Percentiles rank a stretch among this genome's conserved stretches.
These are phyloP conservation scores for Ophiostoma novo-ulmi DNA, from an alignment of 2,329 filamentous ascomycete species.

Conservation along the genomic window DNA sequence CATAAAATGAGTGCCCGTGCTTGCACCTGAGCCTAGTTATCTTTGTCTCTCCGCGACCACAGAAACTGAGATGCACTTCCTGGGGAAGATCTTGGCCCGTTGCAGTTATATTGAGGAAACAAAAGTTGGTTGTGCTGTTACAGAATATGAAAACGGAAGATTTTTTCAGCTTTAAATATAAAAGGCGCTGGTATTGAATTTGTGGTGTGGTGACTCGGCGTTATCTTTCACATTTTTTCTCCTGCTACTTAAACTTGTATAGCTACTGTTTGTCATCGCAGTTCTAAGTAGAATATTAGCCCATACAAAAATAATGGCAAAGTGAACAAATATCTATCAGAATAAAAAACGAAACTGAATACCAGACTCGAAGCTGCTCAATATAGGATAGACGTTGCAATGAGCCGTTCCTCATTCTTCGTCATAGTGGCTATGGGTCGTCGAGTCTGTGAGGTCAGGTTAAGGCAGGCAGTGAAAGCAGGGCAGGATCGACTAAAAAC, in stretches of 20 bases:
- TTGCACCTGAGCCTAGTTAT: not conserved
- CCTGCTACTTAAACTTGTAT: too few relatives aligned
- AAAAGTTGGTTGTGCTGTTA: not conserved
- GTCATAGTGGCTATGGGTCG: too few relatives aligned
- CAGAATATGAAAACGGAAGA: not conserved
- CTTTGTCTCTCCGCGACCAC: not conserved
- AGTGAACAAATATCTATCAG: not conserved
- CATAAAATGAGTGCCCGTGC: not conserved
- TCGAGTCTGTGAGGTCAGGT: too few relatives aligned
- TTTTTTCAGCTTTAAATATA: not conserved
- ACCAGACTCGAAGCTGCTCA: not conserved
- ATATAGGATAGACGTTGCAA: not conserved
- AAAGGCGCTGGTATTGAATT: too few relatives aligned
- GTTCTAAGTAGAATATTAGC: not conserved
- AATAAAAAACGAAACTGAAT: not conserved
- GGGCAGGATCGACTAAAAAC: too few relatives aligned
- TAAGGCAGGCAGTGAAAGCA: too few relatives aligned
- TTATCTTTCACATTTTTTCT: too few relatives aligned
- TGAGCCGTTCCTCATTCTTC: too few relatives aligned
- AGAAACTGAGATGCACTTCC: not conserved
- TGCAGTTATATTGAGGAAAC: not conserved
- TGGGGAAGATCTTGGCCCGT: not conserved
- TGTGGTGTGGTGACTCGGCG: too few relatives aligned
- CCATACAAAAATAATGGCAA: not conserved
- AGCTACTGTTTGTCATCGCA: too few relatives aligned